Percentiles rank a stretch among this genome's conserved stretches.
Conservation (phyloP, 2,329 filamentous ascomycete species). For the Paecilomyces sp. region DNA sequence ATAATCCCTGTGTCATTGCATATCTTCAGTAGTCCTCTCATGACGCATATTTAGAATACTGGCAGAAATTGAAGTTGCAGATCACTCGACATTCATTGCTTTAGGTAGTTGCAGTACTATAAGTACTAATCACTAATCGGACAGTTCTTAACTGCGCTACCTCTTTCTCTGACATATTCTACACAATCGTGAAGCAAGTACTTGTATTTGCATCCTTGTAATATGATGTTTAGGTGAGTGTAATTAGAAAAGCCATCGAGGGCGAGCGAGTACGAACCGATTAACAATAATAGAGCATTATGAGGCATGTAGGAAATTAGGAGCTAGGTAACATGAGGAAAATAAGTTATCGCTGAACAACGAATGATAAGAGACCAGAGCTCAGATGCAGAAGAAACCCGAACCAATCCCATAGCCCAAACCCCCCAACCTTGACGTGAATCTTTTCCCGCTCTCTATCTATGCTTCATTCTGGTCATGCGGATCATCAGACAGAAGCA, state of each 20-base stretch:
- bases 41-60: too few species aligned
- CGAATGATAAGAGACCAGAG: background rate
- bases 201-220: background rate
- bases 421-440: constrained; percentile 12
- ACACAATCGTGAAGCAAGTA: too few species aligned
- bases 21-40: background rate
- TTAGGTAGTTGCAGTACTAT: too few species aligned
- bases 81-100: too few species aligned
- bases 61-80: too few species aligned
- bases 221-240: background rate
- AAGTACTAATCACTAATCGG: too few species aligned
- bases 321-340: background rate
- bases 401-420: constrained; percentile 11
- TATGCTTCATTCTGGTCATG: constrained; percentile 19
- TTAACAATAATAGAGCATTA: background rate
- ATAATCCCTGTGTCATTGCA: background rate
- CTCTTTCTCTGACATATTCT: too few species aligned
- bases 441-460: constrained; percentile 14
- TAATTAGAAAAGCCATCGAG: background rate
- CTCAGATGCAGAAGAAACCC: constrained; percentile 7
- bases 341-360: background rate
- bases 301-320: background rate
- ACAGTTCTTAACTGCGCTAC: too few species aligned
- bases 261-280: background rate
- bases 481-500: constrained; percentile 9